Base-by-base conservation (phyloP, 768 basidiomycete species). In the Mycena chlorophos region DNA sequence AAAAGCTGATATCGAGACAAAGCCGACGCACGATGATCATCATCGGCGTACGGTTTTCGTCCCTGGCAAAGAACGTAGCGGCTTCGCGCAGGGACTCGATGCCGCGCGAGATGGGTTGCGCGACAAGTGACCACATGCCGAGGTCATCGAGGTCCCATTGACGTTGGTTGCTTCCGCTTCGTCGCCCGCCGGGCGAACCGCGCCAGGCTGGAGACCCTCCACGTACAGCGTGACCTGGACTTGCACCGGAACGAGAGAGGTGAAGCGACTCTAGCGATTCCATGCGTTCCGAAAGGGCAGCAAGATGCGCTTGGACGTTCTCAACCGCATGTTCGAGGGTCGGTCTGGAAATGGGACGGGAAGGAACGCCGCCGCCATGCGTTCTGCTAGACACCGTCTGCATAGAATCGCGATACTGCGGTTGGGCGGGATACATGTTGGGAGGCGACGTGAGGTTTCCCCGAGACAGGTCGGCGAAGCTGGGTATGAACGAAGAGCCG, bases 261-360 rank as follows among this genome's bases (percentile, higher is more conserved):
- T 74, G 67, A 14, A 79, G 65, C 14, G 77, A 72, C 69, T 87
- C 86, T 8, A 88, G 71, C 14, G 78, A 76, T 63, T 94, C 92
- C n/a, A 94, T 71, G 26, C 93, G 85, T 68, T 94, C 91, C 6
- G 81, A 84, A 40, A 94, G 78, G 5, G 91, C 91, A 0, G 90
- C 90, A 19, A 94, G 72, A 58, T 92, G 88, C 0, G 85, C 82
- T 68, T 95, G 92, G 49, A 93, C 79, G 58, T 80, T 85, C 69
- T 94, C 89, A 19, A 94, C 74, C 0, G 89, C 89, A 43, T 81
- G 81, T 68, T 94, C 92, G 51, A 95, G 74, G 5, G 79, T 74
- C 31, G 78, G 69, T 19, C 76, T 71, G 6, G 85, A 82, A 22
- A 75, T 71, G 3, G 83, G 78, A 42, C 79, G 72, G 10, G 67